Base-by-base conservation (phyloP, 2,329 filamentous ascomycete species). In the Pseudopyricularia cyperi region DNA sequence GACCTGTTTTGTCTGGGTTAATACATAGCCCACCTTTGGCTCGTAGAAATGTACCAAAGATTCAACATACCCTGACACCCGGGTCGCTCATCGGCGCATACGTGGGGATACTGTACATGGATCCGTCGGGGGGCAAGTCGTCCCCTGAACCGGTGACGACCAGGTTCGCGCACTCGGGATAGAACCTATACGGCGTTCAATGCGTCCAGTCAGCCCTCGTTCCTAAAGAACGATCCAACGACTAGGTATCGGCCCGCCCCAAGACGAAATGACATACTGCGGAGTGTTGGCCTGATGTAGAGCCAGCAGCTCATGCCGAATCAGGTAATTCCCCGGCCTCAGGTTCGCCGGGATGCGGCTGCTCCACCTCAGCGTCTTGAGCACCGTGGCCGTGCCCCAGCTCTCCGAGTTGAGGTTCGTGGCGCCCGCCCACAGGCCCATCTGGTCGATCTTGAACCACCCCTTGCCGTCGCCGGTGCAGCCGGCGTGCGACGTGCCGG, bases 371-470 rank as follows among this genome's bases (percentile, higher is more conserved):
- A 61, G 61, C 8, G 67, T 70, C 54, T 69, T 66, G 32, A 66
- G 58, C 51, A 78, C 69, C 7, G 68, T 54, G 2, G 69, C 73
- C 0, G 71, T 73, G 14, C 70, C 74, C 73, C 74, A 76, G 57
- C 60, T 61, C 52, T 59, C 60, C 53, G 59, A 60, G 37, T 42
- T 42, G 9, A 11, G 37, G 4, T 61, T 60, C 17, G 62, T 56
- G 52, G 58, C 60, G 53, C 57, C 60, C 22, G 58, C 59, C 48
- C 56, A 54, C 56, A 63, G 59, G 47, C 62, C 76, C 61, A 69
- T 68, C 60, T 79, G 68, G 57, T 76, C 73, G 56, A 80, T 77
- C 68, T 79, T 79, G 71, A 79, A 80, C 76, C 76, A 80, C 51
- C 68, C 67, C 58, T 71, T 68, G 30, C 71, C 69, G 48, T 71